Base-by-base conservation (phyloP, 352 stramenopile genomes). In the Elongisporangium senticosum region DNA sequence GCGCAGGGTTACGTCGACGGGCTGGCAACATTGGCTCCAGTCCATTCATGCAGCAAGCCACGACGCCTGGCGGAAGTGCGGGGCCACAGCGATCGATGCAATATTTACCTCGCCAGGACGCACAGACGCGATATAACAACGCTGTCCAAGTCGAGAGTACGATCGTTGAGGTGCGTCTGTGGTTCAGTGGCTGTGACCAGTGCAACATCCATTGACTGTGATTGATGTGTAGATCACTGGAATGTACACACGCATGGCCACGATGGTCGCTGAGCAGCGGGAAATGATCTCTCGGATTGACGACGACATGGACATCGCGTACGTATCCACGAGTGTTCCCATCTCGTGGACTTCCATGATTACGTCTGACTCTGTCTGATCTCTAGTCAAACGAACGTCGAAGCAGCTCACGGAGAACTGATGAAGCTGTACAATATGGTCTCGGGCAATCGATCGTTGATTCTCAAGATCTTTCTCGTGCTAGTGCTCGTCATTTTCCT, bases 191-290 rank as follows among this genome's bases (percentile, higher is more conserved):
- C 51, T 37, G 23, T 56, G 1, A 54, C 49, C 43, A 20, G 26
- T 49, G 24, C 21, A 11, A 53, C 15, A 14, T 14, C 15, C 22
- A 49, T 56, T 43, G 53, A 6, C 7, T n/a, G 33, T 51, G 23
- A n/a, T 0, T 54, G 8, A 14, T 20, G 40, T 52, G 14, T 56
- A 94, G 84, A 94, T 94, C 57, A 88, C 78, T 23, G 79, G 82
- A 20, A 94, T 94, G 85, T 94, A 92, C 69, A 91, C 79, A 13
- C 77, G 82, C 13, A 94, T 94, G 85, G 82, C 85, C 26, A 88
- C 74, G 2, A 88, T 94, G 79, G 78, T 94, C 4, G 73, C 80
- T 5, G 77, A 90, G 52, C 83, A 94, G 65, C 82, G 83, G 20
- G 80, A 94, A 56, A 78, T 92, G 49, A 86, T 94, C 43, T 76